phyloP scores from a whole-genome alignment of 768 basidiomycete genomes.

The Tylopilus sp. region DNA sequence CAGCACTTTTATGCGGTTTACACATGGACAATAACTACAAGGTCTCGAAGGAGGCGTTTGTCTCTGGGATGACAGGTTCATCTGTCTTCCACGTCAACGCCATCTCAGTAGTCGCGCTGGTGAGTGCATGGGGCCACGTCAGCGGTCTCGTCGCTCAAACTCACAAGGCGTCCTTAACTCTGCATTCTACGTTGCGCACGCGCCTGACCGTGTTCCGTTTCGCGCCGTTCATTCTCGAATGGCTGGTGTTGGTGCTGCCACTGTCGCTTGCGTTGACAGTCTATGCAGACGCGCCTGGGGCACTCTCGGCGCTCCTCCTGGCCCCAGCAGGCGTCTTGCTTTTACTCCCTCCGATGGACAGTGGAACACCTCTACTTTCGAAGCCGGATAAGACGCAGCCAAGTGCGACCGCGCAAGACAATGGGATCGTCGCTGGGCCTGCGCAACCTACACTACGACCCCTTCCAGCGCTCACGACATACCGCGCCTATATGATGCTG shows the following conservation, averaged over 20 bases:
- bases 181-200: constrained; percentile 60
- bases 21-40: constrained; percentile 51
- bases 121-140: constrained; percentile 34
- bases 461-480: constrained; percentile 78
- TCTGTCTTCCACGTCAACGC: constrained; percentile 65
- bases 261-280: constrained; percentile 80
- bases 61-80: constrained; percentile 70
- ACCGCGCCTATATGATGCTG: constrained; percentile 93
- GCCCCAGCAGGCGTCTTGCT: constrained; percentile 45
- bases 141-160: constrained; percentile 16
- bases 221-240: constrained; percentile 49
- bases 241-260: constrained; percentile 65
- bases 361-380: constrained; percentile 53
- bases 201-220: constrained; percentile 40
- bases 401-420: not conserved
- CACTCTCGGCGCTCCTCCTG: constrained; percentile 49
- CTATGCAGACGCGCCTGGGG: constrained; percentile 55
- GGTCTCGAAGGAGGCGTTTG: constrained; percentile 76
- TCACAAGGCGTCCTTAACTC: constrained; percentile 61
- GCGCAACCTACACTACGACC: constrained; percentile 29
- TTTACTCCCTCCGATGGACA: constrained; percentile 39
- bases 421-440: not conserved
- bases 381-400: constrained; percentile 15
- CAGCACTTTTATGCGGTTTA: not conserved
- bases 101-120: constrained; percentile 62